Percentiles rank a stretch among this genome's conserved stretches.
These are phyloP conservation scores for Strigomonas culicis DNA, from an alignment of 208 protist genomes.

Conservation along the genomic window DNA sequence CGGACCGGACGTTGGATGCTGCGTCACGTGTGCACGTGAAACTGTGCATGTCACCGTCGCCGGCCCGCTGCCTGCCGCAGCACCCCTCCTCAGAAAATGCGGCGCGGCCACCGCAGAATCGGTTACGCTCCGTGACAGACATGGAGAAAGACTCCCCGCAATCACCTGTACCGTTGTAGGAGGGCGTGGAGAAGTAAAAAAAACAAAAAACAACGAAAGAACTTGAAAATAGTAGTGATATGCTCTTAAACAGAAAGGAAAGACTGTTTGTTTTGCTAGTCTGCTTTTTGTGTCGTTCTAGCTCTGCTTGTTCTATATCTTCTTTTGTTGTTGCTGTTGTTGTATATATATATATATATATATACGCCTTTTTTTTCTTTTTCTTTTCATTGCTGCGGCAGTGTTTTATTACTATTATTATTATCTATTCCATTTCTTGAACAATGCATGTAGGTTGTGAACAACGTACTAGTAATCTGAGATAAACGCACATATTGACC, in stretches of 20 bases:
- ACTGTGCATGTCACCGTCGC: not conserved
- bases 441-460: not conserved
- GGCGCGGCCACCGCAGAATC: not conserved
- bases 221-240: not conserved
- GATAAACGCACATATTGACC: not conserved
- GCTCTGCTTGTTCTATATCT: not conserved
- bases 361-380: constrained; percentile 4
- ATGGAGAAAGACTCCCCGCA: not conserved
- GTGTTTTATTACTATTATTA: too few species aligned
- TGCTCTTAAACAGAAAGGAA: not conserved
- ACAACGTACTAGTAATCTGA: not conserved
- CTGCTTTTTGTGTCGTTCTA: not conserved
- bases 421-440: not conserved
- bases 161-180: not conserved
- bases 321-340: not conserved
- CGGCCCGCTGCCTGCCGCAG: too few species aligned
- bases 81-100: not conserved
- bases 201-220: not conserved
- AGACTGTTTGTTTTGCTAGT: not conserved
- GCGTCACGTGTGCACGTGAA: constrained; percentile 59
- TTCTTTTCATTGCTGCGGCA: not conserved
- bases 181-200: not conserved
- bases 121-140: not conserved
- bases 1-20: constrained; percentile 46
- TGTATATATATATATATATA: constrained; percentile 3